These are phyloP conservation scores for Neurospora crassa DNA, from an alignment of 2,329 filamentous ascomycete genomes.

Conservation along the genomic window DNA sequence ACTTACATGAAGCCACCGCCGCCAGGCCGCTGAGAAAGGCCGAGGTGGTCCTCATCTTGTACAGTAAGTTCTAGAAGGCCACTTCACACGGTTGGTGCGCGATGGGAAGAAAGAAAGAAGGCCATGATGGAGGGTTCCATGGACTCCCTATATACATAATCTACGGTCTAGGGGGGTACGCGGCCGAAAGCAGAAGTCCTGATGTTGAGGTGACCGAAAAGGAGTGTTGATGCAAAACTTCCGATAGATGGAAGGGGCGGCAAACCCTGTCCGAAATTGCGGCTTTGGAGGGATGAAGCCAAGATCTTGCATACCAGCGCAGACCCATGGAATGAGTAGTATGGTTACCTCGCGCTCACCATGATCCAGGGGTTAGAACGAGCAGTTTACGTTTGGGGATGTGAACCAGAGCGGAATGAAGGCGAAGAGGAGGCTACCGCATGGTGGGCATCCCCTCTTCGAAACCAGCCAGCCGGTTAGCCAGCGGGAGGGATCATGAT, in stretches of 20 bases:
- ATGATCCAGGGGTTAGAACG: not conserved
- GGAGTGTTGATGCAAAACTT: slow-evolving; percentile 6
- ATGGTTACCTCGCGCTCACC: not conserved
- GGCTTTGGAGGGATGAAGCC: slow-evolving; percentile 11
- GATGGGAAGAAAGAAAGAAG: slow-evolving; percentile 5
- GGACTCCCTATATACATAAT: not conserved
- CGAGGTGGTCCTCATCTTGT: slow-evolving; percentile 16
- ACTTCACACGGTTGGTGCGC: slow-evolving; percentile 10
- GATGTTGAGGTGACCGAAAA: not conserved
- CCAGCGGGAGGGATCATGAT: not conserved
- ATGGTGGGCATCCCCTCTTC: slow-evolving; percentile 1
- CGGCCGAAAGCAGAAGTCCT: not conserved
- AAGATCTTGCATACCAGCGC: not conserved
- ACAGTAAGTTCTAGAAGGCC: slow-evolving; percentile 3
- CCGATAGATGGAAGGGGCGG: slow-evolving; percentile 15
- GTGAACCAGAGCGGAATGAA: not conserved
- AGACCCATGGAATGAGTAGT: not conserved
- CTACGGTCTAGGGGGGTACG: not conserved
- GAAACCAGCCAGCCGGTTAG: not conserved
- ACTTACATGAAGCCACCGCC: slow-evolving; percentile 18
- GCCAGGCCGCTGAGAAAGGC: slow-evolving; percentile 16
- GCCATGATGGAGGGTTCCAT: not conserved
- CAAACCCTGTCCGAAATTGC: slow-evolving; percentile 16
- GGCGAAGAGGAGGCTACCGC: not conserved
- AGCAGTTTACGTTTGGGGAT: not conserved